Evolutionary conservation across 371 early-diverging fungal species (phyloP), one percentile per base, ranked within the genome.

Genomic region (Nematocida homosporus): DNA sequence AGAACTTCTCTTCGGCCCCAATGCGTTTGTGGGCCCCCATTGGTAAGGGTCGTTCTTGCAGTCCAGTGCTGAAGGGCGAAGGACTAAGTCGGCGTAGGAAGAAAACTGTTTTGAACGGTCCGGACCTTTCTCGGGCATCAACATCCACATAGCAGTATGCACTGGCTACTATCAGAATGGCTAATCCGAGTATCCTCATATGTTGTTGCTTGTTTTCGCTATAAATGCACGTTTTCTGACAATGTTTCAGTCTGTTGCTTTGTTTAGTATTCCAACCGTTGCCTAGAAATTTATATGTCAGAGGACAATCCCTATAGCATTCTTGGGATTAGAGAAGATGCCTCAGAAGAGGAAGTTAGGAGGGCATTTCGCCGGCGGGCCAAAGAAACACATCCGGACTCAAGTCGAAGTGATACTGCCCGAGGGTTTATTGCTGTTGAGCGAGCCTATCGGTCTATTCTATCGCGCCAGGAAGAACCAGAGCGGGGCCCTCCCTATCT

Each of bases 281-380:
- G 20, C 44, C 20, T 13, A 44, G 20, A 44, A 44, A 44, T 20
- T 44, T 44, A 44, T 13, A 44, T 13, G 44, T 20, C 23, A 13
- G 54, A 54, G 69, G 18, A 32, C n/a, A 20, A 42, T 65, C 78
- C 81, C 65, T 90, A 94, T 83, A 90, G 90, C 65, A 81, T 93
- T 29, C 86, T 97, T 18, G 92, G 89, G 13, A 88, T 97, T 20
- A 83, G 89, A 18, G 87, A 89, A 40, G 86, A 86, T 32, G 93
- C 94, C 8, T 82, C 88, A 8, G 85, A 86, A 77, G 84, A 86
- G 52, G 92, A 94, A 77, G 93, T 95, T 79, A 92, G 89, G 79
- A 89, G 88, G 78, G 91, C 92, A 50, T 97, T 91, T 85, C 89
- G 89, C 65, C 89, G 88, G 67, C 83, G 93, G 38, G 90, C 90